phyloP scores from a whole-genome alignment of 176 grass and related monocot species.

The Oryza officinalis region DNA sequence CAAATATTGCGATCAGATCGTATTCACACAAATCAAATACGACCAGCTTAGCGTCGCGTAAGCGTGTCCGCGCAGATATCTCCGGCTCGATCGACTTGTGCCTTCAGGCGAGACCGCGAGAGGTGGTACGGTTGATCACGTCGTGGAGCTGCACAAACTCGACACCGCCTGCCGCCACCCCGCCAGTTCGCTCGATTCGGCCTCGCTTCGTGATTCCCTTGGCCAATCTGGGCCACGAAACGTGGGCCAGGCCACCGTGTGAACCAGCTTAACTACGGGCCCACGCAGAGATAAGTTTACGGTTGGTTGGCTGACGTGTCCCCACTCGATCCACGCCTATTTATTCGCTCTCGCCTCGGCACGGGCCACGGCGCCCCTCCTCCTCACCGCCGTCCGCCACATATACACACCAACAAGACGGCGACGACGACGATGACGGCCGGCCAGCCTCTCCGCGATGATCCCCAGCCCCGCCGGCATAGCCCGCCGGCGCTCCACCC shows the following conservation, averaged over 20 bases:
- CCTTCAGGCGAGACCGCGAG: not conserved
- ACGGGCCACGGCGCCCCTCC: not conserved
- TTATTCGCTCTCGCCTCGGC: not conserved
- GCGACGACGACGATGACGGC: slow-evolving; percentile 42
- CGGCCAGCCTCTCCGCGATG: slow-evolving; percentile 40
- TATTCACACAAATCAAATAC: not conserved
- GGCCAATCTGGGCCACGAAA: not conserved
- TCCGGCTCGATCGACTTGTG: not conserved
- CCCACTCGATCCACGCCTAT: not conserved
- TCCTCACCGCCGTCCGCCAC: not conserved
- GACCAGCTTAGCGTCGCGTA: not conserved
- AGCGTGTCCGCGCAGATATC: not conserved
- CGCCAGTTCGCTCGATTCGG: not conserved
- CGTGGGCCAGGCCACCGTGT: not conserved
- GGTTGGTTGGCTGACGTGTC: slow-evolving; percentile 11
- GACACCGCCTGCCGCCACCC: not conserved
- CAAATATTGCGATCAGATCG: not conserved
- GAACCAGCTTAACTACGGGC: not conserved
- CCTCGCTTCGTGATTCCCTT: too few species aligned
- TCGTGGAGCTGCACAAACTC: not conserved
- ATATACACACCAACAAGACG: not conserved
- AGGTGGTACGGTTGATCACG: not conserved
- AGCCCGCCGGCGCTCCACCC: slow-evolving; percentile 30
- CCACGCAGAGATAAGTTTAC: not conserved
- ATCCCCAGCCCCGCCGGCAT: not conserved